These are phyloP conservation scores for Huntiella moniliformis DNA, from an alignment of 2,329 filamentous ascomycete species.

Conservation along the genomic window DNA sequence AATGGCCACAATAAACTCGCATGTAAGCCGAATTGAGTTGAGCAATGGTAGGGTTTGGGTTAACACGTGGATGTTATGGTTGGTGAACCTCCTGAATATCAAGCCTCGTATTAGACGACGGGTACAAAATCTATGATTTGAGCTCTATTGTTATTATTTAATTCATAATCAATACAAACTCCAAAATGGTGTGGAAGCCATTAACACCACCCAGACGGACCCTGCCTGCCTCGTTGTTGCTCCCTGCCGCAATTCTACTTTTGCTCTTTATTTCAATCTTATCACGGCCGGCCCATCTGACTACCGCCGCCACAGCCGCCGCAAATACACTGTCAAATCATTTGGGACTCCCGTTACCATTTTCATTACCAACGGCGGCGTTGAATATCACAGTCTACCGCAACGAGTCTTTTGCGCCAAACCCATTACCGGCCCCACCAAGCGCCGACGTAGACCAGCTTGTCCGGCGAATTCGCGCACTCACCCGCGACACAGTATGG, in stretches of 20 bases:
- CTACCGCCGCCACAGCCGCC: neutral
- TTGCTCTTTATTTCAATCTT: conserved; percentile 7
- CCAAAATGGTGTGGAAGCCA: conserved; percentile 9
- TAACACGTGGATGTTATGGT: neutral
- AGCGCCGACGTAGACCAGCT: conserved; percentile 21
- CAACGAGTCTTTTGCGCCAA: conserved; percentile 18
- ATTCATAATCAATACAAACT: neutral
- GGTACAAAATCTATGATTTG: neutral
- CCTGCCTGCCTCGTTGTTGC: conserved; percentile 3
- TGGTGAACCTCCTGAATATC: no score
- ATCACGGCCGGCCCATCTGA: conserved; percentile 16
- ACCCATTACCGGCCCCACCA: conserved; percentile 20
- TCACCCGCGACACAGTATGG: conserved; percentile 24
- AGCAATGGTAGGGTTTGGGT: neutral
- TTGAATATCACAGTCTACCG: conserved; percentile 20
- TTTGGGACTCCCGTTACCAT: conserved; percentile 4
- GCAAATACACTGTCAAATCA: neutral
- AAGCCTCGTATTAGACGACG: neutral
- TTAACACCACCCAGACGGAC: conserved; percentile 5
- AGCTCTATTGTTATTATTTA: neutral
- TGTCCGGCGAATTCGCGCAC: conserved; percentile 19
- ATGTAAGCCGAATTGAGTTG: no score
- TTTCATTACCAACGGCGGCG: conserved; percentile 3
- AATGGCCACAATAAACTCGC: neutral
- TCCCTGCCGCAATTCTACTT: conserved; percentile 5